These are phyloP conservation scores for Orbilia oligospora DNA, from an alignment of 2,329 filamentous ascomycete genomes.

Conservation along the genomic window DNA sequence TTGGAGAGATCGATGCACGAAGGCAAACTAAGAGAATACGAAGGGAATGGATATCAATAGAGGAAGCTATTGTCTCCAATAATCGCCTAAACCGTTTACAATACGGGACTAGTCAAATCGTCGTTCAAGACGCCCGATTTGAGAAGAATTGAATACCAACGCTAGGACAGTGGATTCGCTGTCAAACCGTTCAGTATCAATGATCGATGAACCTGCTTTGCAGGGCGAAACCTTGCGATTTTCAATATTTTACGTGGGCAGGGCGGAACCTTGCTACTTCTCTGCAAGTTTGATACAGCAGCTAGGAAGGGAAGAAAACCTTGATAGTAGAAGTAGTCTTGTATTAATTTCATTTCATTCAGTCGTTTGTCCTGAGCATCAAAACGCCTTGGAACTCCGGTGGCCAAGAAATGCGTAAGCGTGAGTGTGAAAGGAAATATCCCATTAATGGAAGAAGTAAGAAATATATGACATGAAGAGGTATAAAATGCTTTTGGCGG, in stretches of 20 bases:
- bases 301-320: constrained; percentile 42
- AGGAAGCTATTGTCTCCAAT: constrained; percentile 26
- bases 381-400: constrained; percentile 54
- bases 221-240: constrained; percentile 60
- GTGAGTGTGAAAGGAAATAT: constrained; percentile 46
- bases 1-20: neutral
- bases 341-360: constrained; percentile 44
- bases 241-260: constrained; percentile 61
- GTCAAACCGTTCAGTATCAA: constrained; percentile 13
- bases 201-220: constrained; percentile 54
- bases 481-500: constrained; percentile 46
- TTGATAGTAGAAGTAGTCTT: constrained; percentile 2
- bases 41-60: constrained; percentile 35
- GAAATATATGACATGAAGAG: constrained; percentile 61
- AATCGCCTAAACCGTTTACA: too few species aligned
- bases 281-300: constrained; percentile 46
- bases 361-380: constrained; percentile 18
- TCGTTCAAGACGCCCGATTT: neutral
- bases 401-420: constrained; percentile 16
- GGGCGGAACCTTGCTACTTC: constrained; percentile 61
- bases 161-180: constrained; percentile 25
- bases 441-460: constrained; percentile 57
- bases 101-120: neutral
- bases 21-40: too few species aligned
- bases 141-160: neutral